These are phyloP conservation scores for Alternaria brassicicola DNA, from an alignment of 2,329 filamentous ascomycete species.

Conservation along the genomic window DNA sequence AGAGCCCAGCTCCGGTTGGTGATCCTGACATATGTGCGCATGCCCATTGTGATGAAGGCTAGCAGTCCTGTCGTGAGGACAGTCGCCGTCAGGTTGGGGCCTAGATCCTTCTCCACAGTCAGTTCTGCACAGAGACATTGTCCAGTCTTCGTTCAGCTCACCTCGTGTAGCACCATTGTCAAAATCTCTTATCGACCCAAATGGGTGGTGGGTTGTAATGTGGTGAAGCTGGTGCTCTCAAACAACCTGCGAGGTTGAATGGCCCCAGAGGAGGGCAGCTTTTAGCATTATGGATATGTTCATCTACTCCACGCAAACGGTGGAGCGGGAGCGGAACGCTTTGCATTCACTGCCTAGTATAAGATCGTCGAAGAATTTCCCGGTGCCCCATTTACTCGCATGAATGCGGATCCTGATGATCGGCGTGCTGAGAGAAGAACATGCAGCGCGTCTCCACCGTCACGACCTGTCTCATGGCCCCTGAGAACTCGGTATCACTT, in stretches of 20 bases:
- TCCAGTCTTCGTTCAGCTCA: background rate
- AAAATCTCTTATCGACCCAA: background rate
- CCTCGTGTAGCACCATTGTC: conserved; percentile 15
- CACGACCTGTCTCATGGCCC: background rate
- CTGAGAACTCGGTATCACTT: background rate
- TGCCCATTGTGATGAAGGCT: conserved; percentile 20
- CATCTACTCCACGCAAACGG: background rate
- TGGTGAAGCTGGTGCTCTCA: background rate
- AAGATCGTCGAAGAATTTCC: background rate
- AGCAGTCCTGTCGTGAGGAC: conserved; percentile 23
- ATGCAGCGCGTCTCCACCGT: background rate
- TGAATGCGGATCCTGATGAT: background rate
- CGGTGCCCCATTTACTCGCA: background rate
- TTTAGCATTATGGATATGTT: background rate
- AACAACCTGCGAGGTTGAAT: background rate
- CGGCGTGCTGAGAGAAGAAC: background rate
- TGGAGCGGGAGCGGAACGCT: background rate
- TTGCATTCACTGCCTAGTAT: background rate
- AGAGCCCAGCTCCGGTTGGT: conserved; percentile 31
- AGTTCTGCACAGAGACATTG: background rate
- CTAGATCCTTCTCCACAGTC: conserved; percentile 12
- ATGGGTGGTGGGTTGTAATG: background rate
- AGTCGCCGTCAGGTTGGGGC: conserved; percentile 26
- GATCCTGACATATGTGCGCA: conserved; percentile 27
- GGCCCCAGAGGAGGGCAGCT: background rate